Conservation (phyloP, 306 rosid genomes). For the Inga laurina region DNA sequence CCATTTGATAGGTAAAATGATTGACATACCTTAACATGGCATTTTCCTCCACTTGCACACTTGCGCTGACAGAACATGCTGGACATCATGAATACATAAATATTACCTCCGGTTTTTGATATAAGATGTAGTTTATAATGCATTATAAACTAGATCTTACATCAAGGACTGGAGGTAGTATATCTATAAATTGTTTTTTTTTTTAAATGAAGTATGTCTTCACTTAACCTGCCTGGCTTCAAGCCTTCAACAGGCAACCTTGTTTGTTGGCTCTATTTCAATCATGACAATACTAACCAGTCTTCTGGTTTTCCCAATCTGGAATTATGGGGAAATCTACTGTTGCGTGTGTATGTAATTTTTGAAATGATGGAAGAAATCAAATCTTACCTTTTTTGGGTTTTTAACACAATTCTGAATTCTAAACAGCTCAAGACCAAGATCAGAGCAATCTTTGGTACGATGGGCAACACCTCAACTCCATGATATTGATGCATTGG, state of each 20-base stretch:
- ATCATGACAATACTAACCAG: neutral
- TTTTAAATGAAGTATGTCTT: too few species aligned
- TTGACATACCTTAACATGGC: slow-evolving; percentile 6
- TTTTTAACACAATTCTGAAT: slow-evolving; percentile 25
- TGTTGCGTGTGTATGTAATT: neutral
- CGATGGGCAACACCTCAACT: slow-evolving; percentile 99
- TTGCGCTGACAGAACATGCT: neutral
- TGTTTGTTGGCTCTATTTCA: neutral
- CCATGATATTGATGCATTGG: slow-evolving; percentile 94
- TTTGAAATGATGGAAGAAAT: slow-evolving; percentile 9
- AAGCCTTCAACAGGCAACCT: slow-evolving; percentile 2
- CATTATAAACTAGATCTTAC: too few species aligned
- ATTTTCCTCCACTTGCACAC: neutral
- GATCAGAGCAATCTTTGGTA: slow-evolving; percentile 92
- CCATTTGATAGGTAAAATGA: slow-evolving; percentile 84
- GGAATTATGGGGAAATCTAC: neutral
- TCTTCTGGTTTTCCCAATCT: slow-evolving; percentile 1
- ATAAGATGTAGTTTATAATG: too few species aligned
- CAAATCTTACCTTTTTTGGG: neutral
- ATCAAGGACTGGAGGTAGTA: too few species aligned
- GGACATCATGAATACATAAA: neutral
- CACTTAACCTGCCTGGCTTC: slow-evolving; percentile 6
- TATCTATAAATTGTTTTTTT: too few species aligned
- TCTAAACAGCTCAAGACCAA: slow-evolving; percentile 67
- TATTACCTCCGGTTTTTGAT: neutral